Base-by-base conservation (phyloP, 441 rosid species). In the Arabidopsis lyrata region DNA sequence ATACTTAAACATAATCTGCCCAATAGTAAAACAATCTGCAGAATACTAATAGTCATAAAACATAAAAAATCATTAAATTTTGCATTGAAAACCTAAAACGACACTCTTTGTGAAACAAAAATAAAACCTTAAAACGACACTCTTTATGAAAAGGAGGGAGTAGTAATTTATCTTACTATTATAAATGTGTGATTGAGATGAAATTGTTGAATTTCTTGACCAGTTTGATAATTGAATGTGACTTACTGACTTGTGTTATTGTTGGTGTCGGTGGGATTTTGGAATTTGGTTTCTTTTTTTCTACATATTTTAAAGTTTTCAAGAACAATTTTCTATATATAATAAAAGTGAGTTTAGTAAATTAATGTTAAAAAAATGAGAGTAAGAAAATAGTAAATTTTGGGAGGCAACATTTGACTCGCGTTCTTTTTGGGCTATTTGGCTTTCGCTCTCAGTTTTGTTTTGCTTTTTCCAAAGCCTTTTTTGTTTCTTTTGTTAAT, bases 231-330 rank as follows among this genome's bases (percentile, higher is more conserved):
- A 41, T 44, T 55, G 65, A 29, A 29, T 62, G 66, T 70, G 79
- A 61, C 69, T 35, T 3, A 68, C 20, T 45, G 74, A 52, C 36
- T 76, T 18, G 36, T 69, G 61, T 70, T 48, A 2, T 55, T 76
- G 71, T 63, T 66, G 49, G 78, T 38, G 69, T 65, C 73, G 73
- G 73, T 76, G 79, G 55, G 20, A 76, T 7, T 70, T 70, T 63
- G 71, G 66, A 63, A 45, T 70, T 69, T 76, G 66, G 41, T 39
- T 31, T 48, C n/a, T 34, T 36, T 36, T 22, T 18, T 10, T 39
- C 27, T 18, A 27, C 22, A 8, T 61, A 24, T 53, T 53, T 32
- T 63, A 53, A 20, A 62, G 20, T 16, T 47, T 8, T 15, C 0
- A 5, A 35, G 10, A 44, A 57, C 2, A 58, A 54, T 68, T 4